Evolutionary conservation across 257 asterid species (phyloP).

Genomic region (Oldenlandia corymbosa): DNA sequence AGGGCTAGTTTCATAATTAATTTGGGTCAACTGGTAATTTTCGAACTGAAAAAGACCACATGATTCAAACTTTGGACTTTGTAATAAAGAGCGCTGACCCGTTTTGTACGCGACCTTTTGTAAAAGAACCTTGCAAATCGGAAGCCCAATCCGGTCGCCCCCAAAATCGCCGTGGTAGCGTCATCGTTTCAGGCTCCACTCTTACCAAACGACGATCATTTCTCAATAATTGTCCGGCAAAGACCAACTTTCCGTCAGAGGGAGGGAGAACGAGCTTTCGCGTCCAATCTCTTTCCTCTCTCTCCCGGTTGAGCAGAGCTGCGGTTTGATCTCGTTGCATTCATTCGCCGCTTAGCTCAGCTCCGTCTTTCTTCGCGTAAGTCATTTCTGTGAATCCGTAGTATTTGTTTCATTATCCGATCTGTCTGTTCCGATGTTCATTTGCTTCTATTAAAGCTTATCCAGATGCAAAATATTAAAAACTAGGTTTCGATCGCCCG

Average conservation of each 20-base stretch:
- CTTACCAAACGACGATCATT: not conserved
- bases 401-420: constrained; percentile 8
- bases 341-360: constrained; percentile 4
- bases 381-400: constrained; percentile 5
- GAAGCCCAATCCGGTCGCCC: constrained; percentile 8
- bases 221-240: not conserved
- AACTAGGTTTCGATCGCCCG: constrained; percentile 13
- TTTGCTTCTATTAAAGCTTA: constrained; percentile 15
- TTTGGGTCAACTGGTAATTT: not conserved
- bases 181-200: not conserved
- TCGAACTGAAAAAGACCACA: not conserved
- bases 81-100: constrained; percentile 16
- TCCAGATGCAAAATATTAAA: not conserved
- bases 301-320: constrained; percentile 11
- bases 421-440: constrained; percentile 25
- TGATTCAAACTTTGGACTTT: constrained; percentile 7
- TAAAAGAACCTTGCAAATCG: constrained; percentile 4
- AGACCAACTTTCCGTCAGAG: constrained; percentile 1
- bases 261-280: constrained; percentile 11
- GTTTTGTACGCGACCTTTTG: constrained; percentile 9
- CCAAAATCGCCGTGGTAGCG: not conserved
- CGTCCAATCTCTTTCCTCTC: constrained; percentile 20
- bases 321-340: constrained; percentile 10
- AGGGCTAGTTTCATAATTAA: not conserved
- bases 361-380: constrained; percentile 33